Percentiles rank a stretch among this genome's conserved stretches.
Conservation (phyloP, 768 basidiomycete genomes). For the Boletus insuetus region DNA sequence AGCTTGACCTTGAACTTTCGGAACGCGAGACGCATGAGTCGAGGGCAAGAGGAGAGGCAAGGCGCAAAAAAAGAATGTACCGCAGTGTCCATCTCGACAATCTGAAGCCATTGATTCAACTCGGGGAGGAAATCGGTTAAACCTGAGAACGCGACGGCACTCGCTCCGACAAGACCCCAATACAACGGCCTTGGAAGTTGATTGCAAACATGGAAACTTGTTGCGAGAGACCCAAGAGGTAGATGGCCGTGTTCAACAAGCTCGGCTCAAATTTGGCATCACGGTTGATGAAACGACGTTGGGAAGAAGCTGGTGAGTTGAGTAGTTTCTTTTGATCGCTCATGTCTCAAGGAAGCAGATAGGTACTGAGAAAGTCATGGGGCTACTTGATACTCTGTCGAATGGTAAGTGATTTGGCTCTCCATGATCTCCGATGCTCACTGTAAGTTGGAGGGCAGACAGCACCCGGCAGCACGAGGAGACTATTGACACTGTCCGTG, state of each 20-base stretch:
- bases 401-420: slow-evolving; percentile 44
- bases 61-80: slow-evolving; percentile 45
- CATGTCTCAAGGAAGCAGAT: slow-evolving; percentile 9
- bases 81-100: slow-evolving; percentile 79
- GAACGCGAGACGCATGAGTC: too few relatives aligned
- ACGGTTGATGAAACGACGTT: slow-evolving; percentile 85
- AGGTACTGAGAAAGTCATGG: slow-evolving; percentile 61
- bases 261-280: slow-evolving; percentile 97
- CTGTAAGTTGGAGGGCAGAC: slow-evolving; percentile 62
- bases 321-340: neutral
- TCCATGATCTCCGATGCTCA: slow-evolving; percentile 5
- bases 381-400: slow-evolving; percentile 51
- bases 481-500: slow-evolving; percentile 56
- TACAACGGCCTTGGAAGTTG: slow-evolving; percentile 98
- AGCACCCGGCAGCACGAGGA: slow-evolving; percentile 56
- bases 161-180: slow-evolving; percentile 88
- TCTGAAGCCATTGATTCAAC: slow-evolving; percentile 93
- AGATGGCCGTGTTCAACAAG: slow-evolving; percentile 94
- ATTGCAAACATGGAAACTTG: slow-evolving; percentile 99
- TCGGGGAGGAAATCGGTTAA: slow-evolving; percentile 95
- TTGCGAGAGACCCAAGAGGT: slow-evolving; percentile 90
- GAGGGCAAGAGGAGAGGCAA: neutral
- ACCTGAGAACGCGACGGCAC: slow-evolving; percentile 88
- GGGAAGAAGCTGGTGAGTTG: slow-evolving; percentile 57
- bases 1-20: slow-evolving; percentile 78